Percentiles rank a stretch among this genome's conserved stretches.
Conservation (phyloP, 371 early-diverging fungal species). For the Rhizopus stolonifer region DNA sequence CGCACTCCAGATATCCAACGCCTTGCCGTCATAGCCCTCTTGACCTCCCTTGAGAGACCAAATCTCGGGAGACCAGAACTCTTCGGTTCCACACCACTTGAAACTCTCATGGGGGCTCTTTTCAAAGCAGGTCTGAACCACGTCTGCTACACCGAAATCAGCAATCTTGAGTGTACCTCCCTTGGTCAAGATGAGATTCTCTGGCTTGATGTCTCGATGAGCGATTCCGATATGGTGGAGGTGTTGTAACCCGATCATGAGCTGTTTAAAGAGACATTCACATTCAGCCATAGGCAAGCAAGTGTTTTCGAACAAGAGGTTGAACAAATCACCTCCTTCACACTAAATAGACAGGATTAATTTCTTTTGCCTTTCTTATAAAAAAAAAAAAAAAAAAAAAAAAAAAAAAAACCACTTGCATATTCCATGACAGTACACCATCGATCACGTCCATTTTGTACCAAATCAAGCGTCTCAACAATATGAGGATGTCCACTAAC, state of each 20-base stretch:
- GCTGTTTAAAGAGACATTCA: conserved; percentile 75
- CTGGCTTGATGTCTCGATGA: conserved; percentile 86
- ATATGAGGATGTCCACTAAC: conserved; percentile 67
- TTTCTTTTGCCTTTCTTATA: too few species aligned
- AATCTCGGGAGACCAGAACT: conserved; percentile 92
- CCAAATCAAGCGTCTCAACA: conserved; percentile 70
- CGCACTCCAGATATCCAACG: conserved; percentile 83
- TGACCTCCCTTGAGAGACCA: conserved; percentile 35
- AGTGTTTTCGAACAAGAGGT: conserved; percentile 38
- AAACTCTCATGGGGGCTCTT: conserved; percentile 61
- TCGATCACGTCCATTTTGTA: conserved; percentile 53
- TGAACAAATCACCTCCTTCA: conserved; percentile 65
- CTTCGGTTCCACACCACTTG: conserved; percentile 85
- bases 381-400: conserved; percentile 10
- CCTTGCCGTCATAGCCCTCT: conserved; percentile 78
- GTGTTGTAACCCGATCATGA: conserved; percentile 93
- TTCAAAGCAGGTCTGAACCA: conserved; percentile 82
- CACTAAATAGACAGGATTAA: too few species aligned
- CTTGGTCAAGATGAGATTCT: conserved; percentile 89
- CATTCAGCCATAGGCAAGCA: conserved; percentile 44
- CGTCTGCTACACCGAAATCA: conserved; percentile 96
- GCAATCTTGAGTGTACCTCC: conserved; percentile 92
- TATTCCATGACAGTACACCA: conserved; percentile 74
- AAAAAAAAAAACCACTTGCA: conserved; percentile 26
- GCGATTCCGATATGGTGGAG: conserved; percentile 92